Conservation (phyloP, 139 green algal genomes). For the Tetradesmus lagerheimii region DNA sequence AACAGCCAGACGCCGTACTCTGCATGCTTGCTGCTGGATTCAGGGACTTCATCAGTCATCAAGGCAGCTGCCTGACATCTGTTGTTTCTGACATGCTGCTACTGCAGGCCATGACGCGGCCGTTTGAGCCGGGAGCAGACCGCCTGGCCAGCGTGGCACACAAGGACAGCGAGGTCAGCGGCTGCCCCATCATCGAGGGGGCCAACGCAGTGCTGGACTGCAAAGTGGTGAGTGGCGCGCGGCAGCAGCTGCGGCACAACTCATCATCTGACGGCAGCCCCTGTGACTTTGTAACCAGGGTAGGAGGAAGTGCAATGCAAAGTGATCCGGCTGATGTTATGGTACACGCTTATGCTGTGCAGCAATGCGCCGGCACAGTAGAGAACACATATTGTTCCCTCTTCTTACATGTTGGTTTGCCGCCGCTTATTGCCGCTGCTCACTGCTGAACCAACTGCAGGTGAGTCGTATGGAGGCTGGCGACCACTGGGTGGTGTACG, state of each 20-base stretch:
- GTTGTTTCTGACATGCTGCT: not conserved
- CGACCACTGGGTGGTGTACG: constrained; percentile 86
- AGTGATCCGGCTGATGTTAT: no score
- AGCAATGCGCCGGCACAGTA: no score
- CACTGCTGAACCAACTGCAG: constrained; percentile 25
- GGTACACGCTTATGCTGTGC: no score
- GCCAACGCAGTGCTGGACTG: constrained; percentile 38
- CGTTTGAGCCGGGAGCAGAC: constrained; percentile 90
- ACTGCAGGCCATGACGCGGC: constrained; percentile 73
- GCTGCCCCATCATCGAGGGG: constrained; percentile 58
- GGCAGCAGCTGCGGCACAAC: not conserved
- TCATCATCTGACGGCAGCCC: no score
- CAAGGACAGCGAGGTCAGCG: constrained; percentile 53
- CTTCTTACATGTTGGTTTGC: no score
- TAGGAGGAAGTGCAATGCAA: no score
- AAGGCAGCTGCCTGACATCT: not conserved
- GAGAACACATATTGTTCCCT: no score
- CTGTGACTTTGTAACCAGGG: no score
- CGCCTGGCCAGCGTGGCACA: constrained; percentile 82
- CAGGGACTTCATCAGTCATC: not conserved
- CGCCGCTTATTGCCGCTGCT: not conserved
- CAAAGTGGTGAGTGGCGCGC: constrained; percentile 51
- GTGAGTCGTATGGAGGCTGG: constrained; percentile 79
- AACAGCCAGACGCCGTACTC: not conserved
- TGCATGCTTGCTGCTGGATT: not conserved